Base-by-base conservation (phyloP, 2,329 filamentous ascomycete species). In the Aspergillus luchuensis region DNA sequence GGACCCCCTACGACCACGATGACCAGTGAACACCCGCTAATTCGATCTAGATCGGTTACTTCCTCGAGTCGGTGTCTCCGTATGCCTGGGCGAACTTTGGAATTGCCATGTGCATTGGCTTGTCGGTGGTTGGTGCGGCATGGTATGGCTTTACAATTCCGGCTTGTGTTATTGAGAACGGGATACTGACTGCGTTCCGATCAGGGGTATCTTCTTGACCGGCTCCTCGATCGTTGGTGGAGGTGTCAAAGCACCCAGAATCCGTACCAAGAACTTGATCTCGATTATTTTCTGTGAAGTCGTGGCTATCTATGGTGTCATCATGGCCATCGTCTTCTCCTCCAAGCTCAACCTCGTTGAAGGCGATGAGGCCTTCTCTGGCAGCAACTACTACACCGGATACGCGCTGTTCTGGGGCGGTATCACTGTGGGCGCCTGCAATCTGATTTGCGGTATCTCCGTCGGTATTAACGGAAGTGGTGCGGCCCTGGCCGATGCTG, bases 281-380 rank as follows among this genome's bases (percentile, higher is more conserved):
- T 98, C 94, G 72, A 99, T 99, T 79, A 98, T 99, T 81, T 99
- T 99, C 82, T 99, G 95, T 83, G 95, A 99, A 82, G 95, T 99
- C 74, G 95, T 99, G 73, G 95, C 95, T 79, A 99, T 99, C 79
- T 99, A 99, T 85, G 96, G 96, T 72, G 94, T 99, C 80, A 99
- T 99, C 81, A 99, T 99, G 92, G 90, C 93, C 71, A 99, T 99
- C 76, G 91, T 99, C 72, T 98, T 98, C 82, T 96, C 93, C 48
- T 86, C 93, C 63, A 96, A 97, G 79, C 81, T 99, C 70, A 85
- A 86, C 69, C 77, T 84, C 58, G 85, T 95, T 30, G 74, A 82
- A 47, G 84, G 84, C 59, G 85, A 89, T 41, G 83, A 84, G 17
- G 78, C 92, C 30, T 90, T 89, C 80, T 89, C 89, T 11, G 87